A percentile compares a stretch with the other conserved stretches of the same genome.
Conservation (phyloP, 805 yeast species). For the Saccharomyces cerevisiae region DNA sequence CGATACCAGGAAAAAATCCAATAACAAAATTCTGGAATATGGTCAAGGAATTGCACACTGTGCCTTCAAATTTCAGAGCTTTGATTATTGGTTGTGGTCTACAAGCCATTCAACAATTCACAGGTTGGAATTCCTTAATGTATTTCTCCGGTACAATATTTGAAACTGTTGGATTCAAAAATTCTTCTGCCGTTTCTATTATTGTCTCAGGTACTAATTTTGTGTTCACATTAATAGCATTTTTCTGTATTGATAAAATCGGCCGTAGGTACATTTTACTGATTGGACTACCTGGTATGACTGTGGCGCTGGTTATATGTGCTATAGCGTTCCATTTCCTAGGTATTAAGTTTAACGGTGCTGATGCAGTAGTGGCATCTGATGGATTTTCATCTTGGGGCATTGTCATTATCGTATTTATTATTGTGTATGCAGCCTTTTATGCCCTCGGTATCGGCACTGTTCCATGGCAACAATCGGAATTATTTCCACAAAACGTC, state of each 20-base stretch:
- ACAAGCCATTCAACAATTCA: slow-evolving; percentile 93
- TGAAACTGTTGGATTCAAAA: slow-evolving; percentile 77
- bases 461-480: slow-evolving; percentile 97
- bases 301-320: slow-evolving; percentile 63
- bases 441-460: slow-evolving; percentile 95
- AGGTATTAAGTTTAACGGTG: slow-evolving; percentile 48
- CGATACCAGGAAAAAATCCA: slow-evolving; percentile 41
- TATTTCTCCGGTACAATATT: slow-evolving; percentile 91
- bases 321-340: slow-evolving; percentile 89
- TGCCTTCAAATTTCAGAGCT: slow-evolving; percentile 81
- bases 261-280: slow-evolving; percentile 82
- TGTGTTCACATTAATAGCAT: slow-evolving; percentile 76
- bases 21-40: slow-evolving; percentile 50
- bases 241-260: slow-evolving; percentile 74
- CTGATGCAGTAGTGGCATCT: slow-evolving; percentile 35
- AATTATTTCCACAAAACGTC: slow-evolving; percentile 86
- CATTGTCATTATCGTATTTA: slow-evolving; percentile 70
- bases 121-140: slow-evolving; percentile 94
- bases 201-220: slow-evolving; percentile 93
- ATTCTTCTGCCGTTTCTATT: slow-evolving; percentile 91
- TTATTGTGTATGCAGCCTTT: slow-evolving; percentile 80
- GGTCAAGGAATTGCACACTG: slow-evolving; percentile 52
- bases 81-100: slow-evolving; percentile 83
- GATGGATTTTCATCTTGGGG: slow-evolving; percentile 75
- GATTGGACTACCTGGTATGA: slow-evolving; percentile 80